These are phyloP conservation scores for Hypomontagnella submonticulosa DNA, from an alignment of 495 filamentous ascomycete genomes.

Conservation along the genomic window DNA sequence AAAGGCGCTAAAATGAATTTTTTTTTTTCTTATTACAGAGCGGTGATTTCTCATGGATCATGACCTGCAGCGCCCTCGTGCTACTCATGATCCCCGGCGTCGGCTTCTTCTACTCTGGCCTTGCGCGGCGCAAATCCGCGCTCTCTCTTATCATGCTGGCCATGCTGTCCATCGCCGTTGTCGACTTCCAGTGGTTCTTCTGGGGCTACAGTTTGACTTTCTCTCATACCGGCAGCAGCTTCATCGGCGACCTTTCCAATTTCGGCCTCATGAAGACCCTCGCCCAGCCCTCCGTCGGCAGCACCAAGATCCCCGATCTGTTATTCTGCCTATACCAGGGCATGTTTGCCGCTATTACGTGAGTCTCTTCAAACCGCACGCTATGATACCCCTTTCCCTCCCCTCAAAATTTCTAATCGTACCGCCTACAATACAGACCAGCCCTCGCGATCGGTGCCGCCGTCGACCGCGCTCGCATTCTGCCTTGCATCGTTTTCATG, in stretches of 20 bases:
- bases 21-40: conserved; percentile 59
- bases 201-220: conserved; percentile 98
- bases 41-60: conserved; percentile 86
- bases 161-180: conserved; percentile 87
- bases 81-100: conserved; percentile 93
- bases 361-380: conserved; percentile 51
- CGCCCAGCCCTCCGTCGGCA: conserved; percentile 83
- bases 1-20: conserved; percentile 38
- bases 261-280: conserved; percentile 85
- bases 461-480: conserved; percentile 82
- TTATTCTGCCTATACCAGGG: conserved; percentile 93
- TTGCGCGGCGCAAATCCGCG: conserved; percentile 94
- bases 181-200: conserved; percentile 99
- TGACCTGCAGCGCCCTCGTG: conserved; percentile 82
- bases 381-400: background rate
- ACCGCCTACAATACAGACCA: conserved; percentile 60
- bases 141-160: conserved; percentile 95
- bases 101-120: conserved; percentile 99
- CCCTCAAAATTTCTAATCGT: conserved; percentile 16
- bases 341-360: conserved; percentile 86
- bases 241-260: conserved; percentile 87
- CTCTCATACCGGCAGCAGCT: conserved; percentile 83
- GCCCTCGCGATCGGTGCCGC: conserved; percentile 82
- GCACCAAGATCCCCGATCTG: conserved; percentile 83
- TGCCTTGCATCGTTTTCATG: conserved; percentile 87